Percentiles rank a stretch among this genome's conserved stretches.
Evolutionary conservation across 2,329 filamentous ascomycete species (phyloP).

Genomic region (Hymenoscyphus fructigenus): DNA sequence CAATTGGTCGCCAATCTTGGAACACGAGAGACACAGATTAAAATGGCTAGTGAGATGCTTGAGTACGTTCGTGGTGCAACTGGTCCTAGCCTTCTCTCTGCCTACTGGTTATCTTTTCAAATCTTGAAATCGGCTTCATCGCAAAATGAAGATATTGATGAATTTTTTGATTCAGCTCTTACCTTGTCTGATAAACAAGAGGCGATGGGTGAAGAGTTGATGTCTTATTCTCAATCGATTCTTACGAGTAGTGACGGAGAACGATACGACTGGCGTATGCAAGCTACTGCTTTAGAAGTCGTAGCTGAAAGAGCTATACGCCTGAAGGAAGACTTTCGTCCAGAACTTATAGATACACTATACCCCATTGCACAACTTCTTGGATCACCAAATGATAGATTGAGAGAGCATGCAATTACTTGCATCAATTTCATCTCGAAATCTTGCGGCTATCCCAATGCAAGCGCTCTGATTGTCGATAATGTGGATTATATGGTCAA

Average conservation of each 20-base stretch:
- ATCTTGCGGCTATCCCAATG: slow-evolving; percentile 71
- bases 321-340: slow-evolving; percentile 67
- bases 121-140: slow-evolving; percentile 60
- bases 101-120: slow-evolving; percentile 78
- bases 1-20: slow-evolving; percentile 58
- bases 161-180: slow-evolving; percentile 61
- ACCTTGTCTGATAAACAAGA: slow-evolving; percentile 42
- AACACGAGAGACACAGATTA: slow-evolving; percentile 56
- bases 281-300: slow-evolving; percentile 78
- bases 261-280: slow-evolving; percentile 65
- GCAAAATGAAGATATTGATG: slow-evolving; percentile 56
- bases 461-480: slow-evolving; percentile 77
- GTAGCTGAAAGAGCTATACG: slow-evolving; percentile 73
- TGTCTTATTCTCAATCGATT: slow-evolving; percentile 60
- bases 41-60: slow-evolving; percentile 64
- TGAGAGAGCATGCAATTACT: slow-evolving; percentile 80
- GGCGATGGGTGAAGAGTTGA: slow-evolving; percentile 58
- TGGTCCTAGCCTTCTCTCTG: slow-evolving; percentile 61
- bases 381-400: slow-evolving; percentile 63
- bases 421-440: slow-evolving; percentile 77
- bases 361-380: slow-evolving; percentile 91
- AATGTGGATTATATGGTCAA: slow-evolving; percentile 98
- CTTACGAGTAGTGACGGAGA: slow-evolving; percentile 54
- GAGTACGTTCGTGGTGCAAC: slow-evolving; percentile 58
- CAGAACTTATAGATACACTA: slow-evolving; percentile 84